Conservation (phyloP, 495 filamentous ascomycete genomes). For the Mytilinidion resinicola region DNA sequence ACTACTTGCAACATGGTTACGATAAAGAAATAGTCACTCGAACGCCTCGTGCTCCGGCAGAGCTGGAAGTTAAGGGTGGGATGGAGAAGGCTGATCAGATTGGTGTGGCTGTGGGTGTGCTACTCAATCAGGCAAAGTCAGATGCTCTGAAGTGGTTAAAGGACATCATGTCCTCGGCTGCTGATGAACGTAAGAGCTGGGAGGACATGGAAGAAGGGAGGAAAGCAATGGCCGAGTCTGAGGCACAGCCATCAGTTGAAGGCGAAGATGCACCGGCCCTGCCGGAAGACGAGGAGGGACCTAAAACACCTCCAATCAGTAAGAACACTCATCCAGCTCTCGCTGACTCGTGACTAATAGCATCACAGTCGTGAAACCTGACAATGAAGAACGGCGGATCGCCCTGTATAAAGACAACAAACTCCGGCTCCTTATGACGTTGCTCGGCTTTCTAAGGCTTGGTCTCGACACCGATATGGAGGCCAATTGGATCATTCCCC, state of each 20-base stretch:
- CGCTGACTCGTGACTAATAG: neutral
- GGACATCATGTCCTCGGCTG: conserved; percentile 57
- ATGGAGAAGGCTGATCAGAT: conserved; percentile 63
- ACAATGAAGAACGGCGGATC: conserved; percentile 58
- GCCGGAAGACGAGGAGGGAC: conserved; percentile 18
- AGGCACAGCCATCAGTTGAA: conserved; percentile 30
- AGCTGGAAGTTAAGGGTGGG: conserved; percentile 72
- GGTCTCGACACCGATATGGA: conserved; percentile 64
- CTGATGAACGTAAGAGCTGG: conserved; percentile 72
- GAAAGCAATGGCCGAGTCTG: conserved; percentile 9
- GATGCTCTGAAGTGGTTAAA: conserved; percentile 80
- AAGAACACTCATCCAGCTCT: conserved; percentile 20
- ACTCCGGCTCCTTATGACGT: conserved; percentile 76
- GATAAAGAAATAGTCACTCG: conserved; percentile 66
- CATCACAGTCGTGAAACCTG: conserved; percentile 55
- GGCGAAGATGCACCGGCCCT: conserved; percentile 35
- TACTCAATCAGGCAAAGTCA: conserved; percentile 68
- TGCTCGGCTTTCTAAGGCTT: conserved; percentile 64
- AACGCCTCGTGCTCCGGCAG: conserved; percentile 58
- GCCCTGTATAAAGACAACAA: conserved; percentile 87
- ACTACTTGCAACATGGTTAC: conserved; percentile 84
- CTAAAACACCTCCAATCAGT: conserved; percentile 42
- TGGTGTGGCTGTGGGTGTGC: conserved; percentile 65
- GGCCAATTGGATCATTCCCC: conserved; percentile 73
- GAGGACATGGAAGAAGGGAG: conserved; percentile 61